Conservation (phyloP, 1,139 yeast species). For the Zygosaccharomyces pseudobailii region DNA sequence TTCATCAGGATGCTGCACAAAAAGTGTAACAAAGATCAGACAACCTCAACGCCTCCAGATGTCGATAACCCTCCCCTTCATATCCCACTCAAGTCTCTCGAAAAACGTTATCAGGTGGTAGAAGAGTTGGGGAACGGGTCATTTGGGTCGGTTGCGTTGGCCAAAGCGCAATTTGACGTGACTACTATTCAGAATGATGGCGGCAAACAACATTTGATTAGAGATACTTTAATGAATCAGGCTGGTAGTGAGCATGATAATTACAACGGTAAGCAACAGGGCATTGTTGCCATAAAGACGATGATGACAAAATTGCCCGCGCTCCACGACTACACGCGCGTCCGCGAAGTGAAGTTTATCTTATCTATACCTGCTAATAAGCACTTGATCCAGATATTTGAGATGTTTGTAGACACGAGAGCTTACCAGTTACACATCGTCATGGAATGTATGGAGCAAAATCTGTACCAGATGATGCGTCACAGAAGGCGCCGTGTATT, state of each 20-base stretch:
- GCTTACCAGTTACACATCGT: slow-evolving; percentile 65
- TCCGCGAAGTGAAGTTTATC: slow-evolving; percentile 74
- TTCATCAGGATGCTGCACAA: slow-evolving; percentile 8
- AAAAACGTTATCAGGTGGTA: slow-evolving; percentile 46
- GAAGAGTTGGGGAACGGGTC: slow-evolving; percentile 68
- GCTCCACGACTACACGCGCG: slow-evolving; percentile 53
- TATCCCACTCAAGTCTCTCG: slow-evolving; percentile 43
- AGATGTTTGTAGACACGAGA: slow-evolving; percentile 65
- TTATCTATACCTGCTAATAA: slow-evolving; percentile 66
- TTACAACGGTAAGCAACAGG: slow-evolving; percentile 33
- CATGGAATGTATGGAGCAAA: slow-evolving; percentile 86
- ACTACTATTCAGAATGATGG: slow-evolving; percentile 14
- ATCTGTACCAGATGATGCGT: slow-evolving; percentile 66
- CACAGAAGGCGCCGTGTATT: slow-evolving; percentile 49
- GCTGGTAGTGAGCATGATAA: slow-evolving; percentile 29
- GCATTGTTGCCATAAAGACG: slow-evolving; percentile 78
- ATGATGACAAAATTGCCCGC: slow-evolving; percentile 53
- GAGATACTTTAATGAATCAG: slow-evolving; percentile 42
- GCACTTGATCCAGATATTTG: slow-evolving; percentile 67
- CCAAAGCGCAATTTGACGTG: slow-evolving; percentile 40
- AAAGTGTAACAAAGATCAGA: slow-evolving; percentile 7
- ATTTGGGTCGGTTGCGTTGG: slow-evolving; percentile 69
- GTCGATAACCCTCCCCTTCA: slow-evolving; percentile 36
- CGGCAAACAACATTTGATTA: slow-evolving; percentile 4
- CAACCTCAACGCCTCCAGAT: slow-evolving; percentile 33